Conservation (phyloP, 2,329 filamentous ascomycete genomes). For the Ilyonectria destructans region DNA sequence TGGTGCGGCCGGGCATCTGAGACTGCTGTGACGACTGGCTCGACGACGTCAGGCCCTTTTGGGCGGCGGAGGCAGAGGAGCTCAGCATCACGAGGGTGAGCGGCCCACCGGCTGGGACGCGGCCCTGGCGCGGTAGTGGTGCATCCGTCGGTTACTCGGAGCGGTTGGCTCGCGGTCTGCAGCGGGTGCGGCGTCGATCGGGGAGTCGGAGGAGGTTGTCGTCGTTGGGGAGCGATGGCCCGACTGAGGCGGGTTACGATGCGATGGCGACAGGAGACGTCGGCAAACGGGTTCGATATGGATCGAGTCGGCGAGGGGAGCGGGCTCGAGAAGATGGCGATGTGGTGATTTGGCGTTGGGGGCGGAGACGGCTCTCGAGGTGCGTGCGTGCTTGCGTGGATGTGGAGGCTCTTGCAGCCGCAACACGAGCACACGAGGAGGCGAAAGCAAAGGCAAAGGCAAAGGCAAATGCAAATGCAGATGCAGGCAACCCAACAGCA, state of each 20-base stretch:
- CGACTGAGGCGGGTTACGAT: background rate
- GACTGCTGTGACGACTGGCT: conserved; percentile 57
- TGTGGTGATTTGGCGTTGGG: conserved; percentile 27
- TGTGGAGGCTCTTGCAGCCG: conserved; percentile 43
- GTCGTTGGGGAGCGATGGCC: conserved; percentile 14
- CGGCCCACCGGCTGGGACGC: conserved; percentile 59
- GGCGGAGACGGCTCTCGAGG: conserved; percentile 38
- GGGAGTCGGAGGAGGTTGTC: conserved; percentile 24
- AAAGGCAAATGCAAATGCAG: conserved; percentile 27
- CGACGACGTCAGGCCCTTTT: conserved; percentile 53
- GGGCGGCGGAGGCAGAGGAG: conserved; percentile 51
- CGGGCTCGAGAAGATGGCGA: conserved; percentile 21
- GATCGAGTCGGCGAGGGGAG: conserved; percentile 25
- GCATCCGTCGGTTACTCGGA: conserved; percentile 55
- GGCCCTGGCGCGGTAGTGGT: conserved; percentile 54
- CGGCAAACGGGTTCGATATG: conserved; percentile 25
- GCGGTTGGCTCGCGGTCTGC: conserved; percentile 31
- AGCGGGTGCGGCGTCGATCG: conserved; percentile 37
- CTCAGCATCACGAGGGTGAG: conserved; percentile 53
- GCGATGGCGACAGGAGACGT: conserved; percentile 10
- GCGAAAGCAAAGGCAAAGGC: conserved; percentile 21
- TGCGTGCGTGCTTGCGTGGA: conserved; percentile 41
- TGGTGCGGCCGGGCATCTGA: conserved; percentile 48
- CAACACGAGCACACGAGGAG: conserved; percentile 23
- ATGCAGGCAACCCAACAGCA: conserved; percentile 36